Base-by-base conservation (phyloP, 768 basidiomycete genomes). In the Tylopilus cervinicoccineus region DNA sequence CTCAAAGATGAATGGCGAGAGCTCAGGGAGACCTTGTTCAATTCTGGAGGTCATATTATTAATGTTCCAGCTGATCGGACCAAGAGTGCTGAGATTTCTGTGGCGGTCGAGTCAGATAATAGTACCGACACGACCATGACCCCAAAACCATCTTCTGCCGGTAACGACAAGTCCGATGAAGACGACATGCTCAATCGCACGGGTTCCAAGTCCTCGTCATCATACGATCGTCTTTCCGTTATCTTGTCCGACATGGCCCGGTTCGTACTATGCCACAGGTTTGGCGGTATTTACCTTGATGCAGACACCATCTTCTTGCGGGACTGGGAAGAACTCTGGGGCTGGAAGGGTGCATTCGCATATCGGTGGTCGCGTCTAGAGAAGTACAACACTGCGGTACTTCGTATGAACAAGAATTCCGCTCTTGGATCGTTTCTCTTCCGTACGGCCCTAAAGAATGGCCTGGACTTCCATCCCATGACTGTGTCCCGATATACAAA, bases 321-420 rank as follows among this genome's bases (percentile, higher is more conserved):
- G 19, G 95, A 99, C 62, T 99, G 96, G 96, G 94, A 96, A 64
- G 95, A 98, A 57, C 73, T 99, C 6, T 97, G 92, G 92, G 92
- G 91, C 24, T 96, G 90, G 86, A 83, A 86, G 58, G 94, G 94
- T 32, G 93, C 93, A 16, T 99, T 96, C 59, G 94, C 95, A 8
- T 98, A 97, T 66, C 78, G 95, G 3, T 99, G 95, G 95, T 91
- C 88, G 19, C 84, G 91, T 40, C 72, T 94, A 53, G 81, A 88
- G 60, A 89, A 86, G 64, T 97, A 97, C 68, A 97, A 98, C 74
- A 98, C 95, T 12, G 94, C 96, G 2, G 92, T 98, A 11, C 76
- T 99, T 51, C 90, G 86, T 63, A 75, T 99, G 73, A 93, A 95
- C 78, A 93, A 90, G 66, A 81, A 81, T 17, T 93, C 90, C 5